Evolutionary conservation across 208 protist genomes (phyloP).

Genomic region (Novymonas esmeraldas): DNA sequence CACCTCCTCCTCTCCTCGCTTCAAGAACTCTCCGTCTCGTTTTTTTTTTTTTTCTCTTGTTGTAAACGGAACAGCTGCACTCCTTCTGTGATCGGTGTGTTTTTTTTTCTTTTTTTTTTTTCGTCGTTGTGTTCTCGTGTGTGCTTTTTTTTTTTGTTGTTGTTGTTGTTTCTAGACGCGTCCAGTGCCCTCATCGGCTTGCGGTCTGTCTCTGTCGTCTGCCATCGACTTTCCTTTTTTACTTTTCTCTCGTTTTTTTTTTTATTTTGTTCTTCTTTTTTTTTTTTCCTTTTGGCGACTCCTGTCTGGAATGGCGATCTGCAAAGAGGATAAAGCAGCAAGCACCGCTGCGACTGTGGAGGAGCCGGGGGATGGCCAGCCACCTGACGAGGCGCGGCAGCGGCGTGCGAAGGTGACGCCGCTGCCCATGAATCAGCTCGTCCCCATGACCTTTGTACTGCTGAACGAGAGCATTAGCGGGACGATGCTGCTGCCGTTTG

Average conservation of each 20-base stretch:
- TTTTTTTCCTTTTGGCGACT: background rate
- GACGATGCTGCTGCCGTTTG: constrained; percentile 69
- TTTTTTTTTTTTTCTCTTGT: too few species aligned
- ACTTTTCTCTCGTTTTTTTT: background rate
- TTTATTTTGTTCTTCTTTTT: too few species aligned
- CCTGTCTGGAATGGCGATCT: background rate
- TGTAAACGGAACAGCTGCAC: too few species aligned
- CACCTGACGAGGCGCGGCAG: background rate
- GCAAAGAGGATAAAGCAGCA: background rate
- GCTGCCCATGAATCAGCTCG: constrained; percentile 61
- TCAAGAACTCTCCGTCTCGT: too few species aligned
- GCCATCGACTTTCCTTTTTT: background rate
- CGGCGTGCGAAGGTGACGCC: constrained; percentile 30
- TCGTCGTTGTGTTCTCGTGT: background rate
- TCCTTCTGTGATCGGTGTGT: too few species aligned
- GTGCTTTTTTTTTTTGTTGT: background rate
- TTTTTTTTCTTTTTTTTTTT: too few species aligned
- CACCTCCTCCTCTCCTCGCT: too few species aligned
- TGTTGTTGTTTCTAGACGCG: background rate
- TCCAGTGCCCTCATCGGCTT: too few species aligned
- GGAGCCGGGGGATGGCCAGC: too few species aligned
- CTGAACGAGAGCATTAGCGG: constrained; percentile 65
- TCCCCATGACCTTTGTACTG: constrained; percentile 59
- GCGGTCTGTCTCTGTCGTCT: too few species aligned
- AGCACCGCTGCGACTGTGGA: background rate